Conservation (phyloP, 805 yeast genomes). For the Nakazawaea ambrosiae region DNA sequence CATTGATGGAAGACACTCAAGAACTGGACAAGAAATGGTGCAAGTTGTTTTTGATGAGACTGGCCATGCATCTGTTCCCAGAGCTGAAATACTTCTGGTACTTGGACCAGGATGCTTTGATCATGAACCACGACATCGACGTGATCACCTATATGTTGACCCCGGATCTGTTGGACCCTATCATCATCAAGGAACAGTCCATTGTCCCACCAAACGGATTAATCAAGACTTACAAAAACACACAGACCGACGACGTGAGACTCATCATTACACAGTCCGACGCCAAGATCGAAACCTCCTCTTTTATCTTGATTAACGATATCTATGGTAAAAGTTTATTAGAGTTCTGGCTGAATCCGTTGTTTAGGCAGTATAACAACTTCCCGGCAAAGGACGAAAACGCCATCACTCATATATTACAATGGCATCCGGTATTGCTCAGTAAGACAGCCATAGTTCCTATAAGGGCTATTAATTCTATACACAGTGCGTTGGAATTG, state of each 20-base stretch:
- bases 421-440: conserved; percentile 88
- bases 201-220: conserved; percentile 62
- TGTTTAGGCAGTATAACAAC: conserved; percentile 58
- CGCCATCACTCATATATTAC: conserved; percentile 82
- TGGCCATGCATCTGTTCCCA: conserved; percentile 93
- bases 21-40: conserved; percentile 49
- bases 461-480: conserved; percentile 45
- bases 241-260: conserved; percentile 45
- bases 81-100: conserved; percentile 88
- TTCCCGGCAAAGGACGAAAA: conserved; percentile 54
- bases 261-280: conserved; percentile 67
- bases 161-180: conserved; percentile 53
- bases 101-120: conserved; percentile 68
- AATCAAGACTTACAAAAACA: conserved; percentile 60
- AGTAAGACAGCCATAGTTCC: conserved; percentile 70
- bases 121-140: conserved; percentile 64
- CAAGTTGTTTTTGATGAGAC: conserved; percentile 57
- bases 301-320: conserved; percentile 68
- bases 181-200: conserved; percentile 64
- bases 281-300: conserved; percentile 54
- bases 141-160: conserved; percentile 52
- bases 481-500: conserved; percentile 29
- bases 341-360: conserved; percentile 75
- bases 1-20: conserved; percentile 40
- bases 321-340: conserved; percentile 57